Evolutionary conservation across 1,139 yeast genomes (phyloP), one percentile per base, ranked within the genome.

Genomic region (Candida sp.): DNA sequence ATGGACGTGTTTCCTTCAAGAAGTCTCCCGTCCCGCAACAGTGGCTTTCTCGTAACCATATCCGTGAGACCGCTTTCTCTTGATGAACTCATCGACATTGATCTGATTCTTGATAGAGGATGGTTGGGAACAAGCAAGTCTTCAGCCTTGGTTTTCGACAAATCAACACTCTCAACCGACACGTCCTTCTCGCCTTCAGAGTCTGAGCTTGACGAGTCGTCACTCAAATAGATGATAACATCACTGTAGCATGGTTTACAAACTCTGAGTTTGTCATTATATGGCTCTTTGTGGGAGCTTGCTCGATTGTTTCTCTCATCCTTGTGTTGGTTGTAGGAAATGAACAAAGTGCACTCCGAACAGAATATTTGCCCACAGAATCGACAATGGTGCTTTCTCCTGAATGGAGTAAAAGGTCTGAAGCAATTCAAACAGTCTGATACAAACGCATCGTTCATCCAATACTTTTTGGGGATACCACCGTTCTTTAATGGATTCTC

Each of bases 331-430:
- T 83, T 84, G 40, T 96, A 96, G 2, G 91, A 81, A 9, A 92
- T 84, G 57, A 91, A 80, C 3, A 83, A 72, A 0, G 98, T 92
- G 67, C 99, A 94, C n/a, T 81, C 80, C 32, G 90, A 81, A 67
- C 99, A 94, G 63, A 92, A 94, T 41, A 94, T 94, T 66, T 93
- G 98, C 2, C 98, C 98, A 69, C 99, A 94, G 47, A 93, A 86
- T 47, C 99, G 75, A 63, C 99, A 94, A 67, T 94, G 99, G 66
- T 94, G 99, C 58, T 90, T 90, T 58, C 99, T 77, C 63, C 98
- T 74, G 69, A 93, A 94, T 0, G 86, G 83, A 0, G 90, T 83
- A 63, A 90, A 90, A 0, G 85, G 81, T 51, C 84, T 80, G 48
- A 88, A 87, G 63, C 97, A 90, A 35, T 86, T 80, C 55, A 90